Base-by-base conservation (phyloP, 2,329 filamentous ascomycete genomes). In the Fusarium cicatricum region DNA sequence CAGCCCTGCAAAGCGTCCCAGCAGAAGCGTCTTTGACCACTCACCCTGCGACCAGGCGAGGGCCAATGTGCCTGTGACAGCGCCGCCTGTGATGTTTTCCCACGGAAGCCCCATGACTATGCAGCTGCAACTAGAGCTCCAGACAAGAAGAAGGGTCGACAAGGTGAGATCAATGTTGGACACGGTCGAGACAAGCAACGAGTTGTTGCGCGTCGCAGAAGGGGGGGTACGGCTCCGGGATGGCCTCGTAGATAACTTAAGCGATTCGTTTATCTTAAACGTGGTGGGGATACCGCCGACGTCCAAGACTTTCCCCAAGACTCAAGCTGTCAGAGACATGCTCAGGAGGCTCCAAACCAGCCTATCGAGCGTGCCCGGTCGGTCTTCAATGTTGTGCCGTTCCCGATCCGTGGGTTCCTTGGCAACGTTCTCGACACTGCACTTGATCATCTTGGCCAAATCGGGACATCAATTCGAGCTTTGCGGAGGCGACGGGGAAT, bases 1-100 rank as follows among this genome's bases (percentile, higher is more conserved):
- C 23, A 72, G 53, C 11, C 58, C 57, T 7, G 64, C 34, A 47
- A 82, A 81, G 31, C 59, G 67, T 34, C 57, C 43, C 12, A 74
- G 15, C 12, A 80, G 73, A 11, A 66, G 47, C 8, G 59, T 51
- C 17, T 62, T 68, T 10, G 75, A 75, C 71, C 72, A 64, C 29
- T 49, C 57, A n/a, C 55, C 52, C 29, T 54, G 56, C 15, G 41
- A 48, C 49, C 55, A 64, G 17, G 60, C 58, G 33, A 68, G 50
- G 17, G 61, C 45, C 36, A 64, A 37, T 28, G 65, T 60, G 46
- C 59, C 62, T n/a, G 59, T 41, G 33, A 75, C 47, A 33, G 70
- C 67, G 28, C 48, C 48, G 21, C 50, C 61, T 8, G 70, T 60
- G 58, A 71, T 64, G 17, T 38, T 55, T 37, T 65, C 50, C 66